Base-by-base conservation (phyloP, 164 flowering plant species). In the Sedum album region DNA sequence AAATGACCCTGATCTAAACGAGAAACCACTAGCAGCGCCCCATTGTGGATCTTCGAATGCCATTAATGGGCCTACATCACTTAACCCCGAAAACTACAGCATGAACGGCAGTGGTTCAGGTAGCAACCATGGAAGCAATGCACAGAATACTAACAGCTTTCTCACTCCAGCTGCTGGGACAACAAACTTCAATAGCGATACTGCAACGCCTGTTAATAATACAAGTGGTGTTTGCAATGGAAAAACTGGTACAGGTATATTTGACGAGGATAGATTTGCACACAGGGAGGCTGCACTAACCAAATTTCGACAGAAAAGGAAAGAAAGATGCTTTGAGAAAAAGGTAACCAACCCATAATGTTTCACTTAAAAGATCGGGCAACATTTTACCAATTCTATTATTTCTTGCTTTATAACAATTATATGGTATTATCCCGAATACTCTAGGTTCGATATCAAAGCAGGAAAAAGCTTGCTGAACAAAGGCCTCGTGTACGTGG, bases 291-390 rank as follows among this genome's bases (percentile, higher is more conserved):
- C 93, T 57, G 95, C 96, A 46, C 76, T 93, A 79, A 82, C 71
- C 75, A 90, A 90, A 68, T 93, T 87, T 74, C 85, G 92, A 30
- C 90, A 81, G 78, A 88, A 90, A 76, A 77, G 90, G 69, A 90
- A 88, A 72, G 96, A 88, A 51, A 80, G 91, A 76, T 88, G 95
- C 79, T 91, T 85, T 53, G 88, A 84, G 64, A 91, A 84, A 73
- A 86, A 80, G 96, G 97, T 91, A 81, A 72, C 46, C 18, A 21
- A 20, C 61, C 64, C 65, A 7, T 35, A 3, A 60, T 42, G 51
- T 51, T 72, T 18, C 68, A 38, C 63, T 63, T 31, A 31, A 30
- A 30, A 39, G 36, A 26, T 28, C 35, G 31, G 21, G 33, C 10
- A n/a, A 13, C 68, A 33, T 11, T 66, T 41, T 66, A 17, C 6